Base-by-base conservation (phyloP, 2,329 filamentous ascomycete species). In the Coniochaeta prunicola region DNA sequence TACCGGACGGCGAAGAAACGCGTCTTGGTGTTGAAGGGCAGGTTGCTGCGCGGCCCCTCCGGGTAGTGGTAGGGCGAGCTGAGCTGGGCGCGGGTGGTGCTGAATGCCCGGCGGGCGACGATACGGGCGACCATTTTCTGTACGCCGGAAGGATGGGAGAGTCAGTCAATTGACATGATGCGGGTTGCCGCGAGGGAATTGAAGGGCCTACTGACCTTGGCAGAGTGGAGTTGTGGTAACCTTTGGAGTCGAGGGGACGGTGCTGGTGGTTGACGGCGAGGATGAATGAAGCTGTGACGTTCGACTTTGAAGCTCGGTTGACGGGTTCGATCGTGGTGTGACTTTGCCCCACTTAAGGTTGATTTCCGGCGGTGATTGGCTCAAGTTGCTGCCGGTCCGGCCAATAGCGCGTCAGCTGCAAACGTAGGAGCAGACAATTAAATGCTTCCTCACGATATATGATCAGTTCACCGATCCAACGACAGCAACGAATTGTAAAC, bases 51-150 rank as follows among this genome's bases (percentile, higher is more conserved):
- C 71, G 93, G 90, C 65, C 93, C 94, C 82, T 97, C 93, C 69
- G 93, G 89, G 82, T 99, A 99, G 84, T 99, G 94, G 88, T 96
- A 97, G 64, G 92, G 92, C 74, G 91, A 96, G 69, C 82, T 85
- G 74, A 96, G 80, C 76, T 90, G 91, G 74, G 89, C 64, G 62
- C 91, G 90, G 74, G 93, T 96, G 71, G 91, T 86, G 77, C 92
- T 89, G 88, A 99, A 97, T 80, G 89, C 91, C 77, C 94, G 92
- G 81, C 92, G 91, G 83, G 88, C 84, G 63, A 65, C 65, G 61
- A 67, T 82, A 73, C 88, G 88, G 77, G 90, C 83, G 76, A 92
- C 80, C 91, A 96, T 96, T 89, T 28, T 38, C 12, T 38, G 3
- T 93, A 70, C 30, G 58, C 6, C 19, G 21, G 36, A n/a, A n/a